Evolutionary conservation across 2,329 filamentous ascomycete genomes (phyloP).

Genomic region (Fusarium sp.): DNA sequence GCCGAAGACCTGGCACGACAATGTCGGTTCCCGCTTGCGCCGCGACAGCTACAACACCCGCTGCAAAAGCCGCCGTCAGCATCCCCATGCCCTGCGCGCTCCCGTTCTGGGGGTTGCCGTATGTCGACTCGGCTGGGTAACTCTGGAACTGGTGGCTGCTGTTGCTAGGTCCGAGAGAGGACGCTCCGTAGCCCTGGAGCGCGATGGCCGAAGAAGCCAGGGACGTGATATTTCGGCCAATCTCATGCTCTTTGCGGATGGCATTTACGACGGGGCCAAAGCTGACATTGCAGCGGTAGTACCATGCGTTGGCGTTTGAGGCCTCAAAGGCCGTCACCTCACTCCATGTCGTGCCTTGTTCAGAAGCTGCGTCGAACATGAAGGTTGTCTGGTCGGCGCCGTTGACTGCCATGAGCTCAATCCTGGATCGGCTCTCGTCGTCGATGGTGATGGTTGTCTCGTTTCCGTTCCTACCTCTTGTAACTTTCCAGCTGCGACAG

Average conservation of each 20-base stretch:
- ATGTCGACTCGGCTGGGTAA: conserved; percentile 60
- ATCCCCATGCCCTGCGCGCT: conserved; percentile 53
- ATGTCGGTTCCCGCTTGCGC: conserved; percentile 51
- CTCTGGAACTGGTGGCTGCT: conserved; percentile 51
- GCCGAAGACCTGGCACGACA: conserved; percentile 48
- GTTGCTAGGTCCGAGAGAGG: conserved; percentile 28
- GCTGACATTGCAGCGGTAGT: conserved; percentile 44
- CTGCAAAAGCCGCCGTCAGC: conserved; percentile 54
- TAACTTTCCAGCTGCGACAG: conserved; percentile 42
- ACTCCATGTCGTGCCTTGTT: conserved; percentile 35
- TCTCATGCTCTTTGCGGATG: conserved; percentile 26
- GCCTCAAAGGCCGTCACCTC: conserved; percentile 43
- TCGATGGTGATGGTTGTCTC: conserved; percentile 32
- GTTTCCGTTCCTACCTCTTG: conserved; percentile 34
- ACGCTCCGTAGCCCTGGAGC: conserved; percentile 44
- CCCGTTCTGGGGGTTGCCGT: conserved; percentile 55
- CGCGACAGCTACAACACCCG: conserved; percentile 54
- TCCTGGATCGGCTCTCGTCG: not conserved
- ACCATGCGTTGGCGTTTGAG: conserved; percentile 38
- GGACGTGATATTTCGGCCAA: conserved; percentile 39
- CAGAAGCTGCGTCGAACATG: conserved; percentile 35
- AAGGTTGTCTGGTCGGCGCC: conserved; percentile 40
- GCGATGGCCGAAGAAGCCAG: conserved; percentile 42
- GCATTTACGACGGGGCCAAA: conserved; percentile 38
- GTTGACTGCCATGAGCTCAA: conserved; percentile 30